A percentile compares a stretch with the other conserved stretches of the same genome.
These are phyloP conservation scores for Suhomyces taliae DNA, from an alignment of 1,139 yeast genomes.

Conservation along the genomic window DNA sequence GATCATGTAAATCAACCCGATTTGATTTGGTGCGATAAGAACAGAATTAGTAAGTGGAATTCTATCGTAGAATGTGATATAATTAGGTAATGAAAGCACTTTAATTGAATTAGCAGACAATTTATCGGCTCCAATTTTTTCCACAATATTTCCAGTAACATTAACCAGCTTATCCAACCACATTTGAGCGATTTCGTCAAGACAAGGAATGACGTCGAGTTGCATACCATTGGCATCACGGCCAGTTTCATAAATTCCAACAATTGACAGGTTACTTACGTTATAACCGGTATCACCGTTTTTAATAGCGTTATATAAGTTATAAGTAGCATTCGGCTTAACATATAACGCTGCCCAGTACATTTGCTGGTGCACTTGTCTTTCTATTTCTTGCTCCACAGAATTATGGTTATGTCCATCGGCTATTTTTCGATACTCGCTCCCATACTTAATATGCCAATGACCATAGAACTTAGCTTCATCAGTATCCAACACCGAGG, in stretches of 20 bases:
- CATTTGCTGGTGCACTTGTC: conserved; percentile 44
- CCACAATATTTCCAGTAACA: conserved; percentile 12
- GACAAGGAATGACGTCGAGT: conserved; percentile 25
- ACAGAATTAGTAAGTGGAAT: conserved; percentile 53
- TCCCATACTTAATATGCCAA: conserved; percentile 21
- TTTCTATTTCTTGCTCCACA: conserved; percentile 29
- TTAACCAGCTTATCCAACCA: conserved; percentile 18
- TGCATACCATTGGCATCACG: conserved; percentile 37
- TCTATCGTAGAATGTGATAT: conserved; percentile 43
- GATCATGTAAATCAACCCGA: conserved; percentile 74
- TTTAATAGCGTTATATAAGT: conserved; percentile 28
- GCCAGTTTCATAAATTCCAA: conserved; percentile 41
- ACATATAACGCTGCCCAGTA: conserved; percentile 48
- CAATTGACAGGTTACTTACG: conserved; percentile 24
- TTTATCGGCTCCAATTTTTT: conserved; percentile 11
- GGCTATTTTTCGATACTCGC: conserved; percentile 19
- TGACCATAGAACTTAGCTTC: conserved; percentile 20
- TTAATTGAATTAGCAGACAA: conserved; percentile 15
- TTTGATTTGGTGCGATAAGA: conserved; percentile 63
- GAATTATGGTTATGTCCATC: conserved; percentile 15
- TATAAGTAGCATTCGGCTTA: conserved; percentile 28
- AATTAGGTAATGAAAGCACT: conserved; percentile 35
- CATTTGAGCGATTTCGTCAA: conserved; percentile 18
- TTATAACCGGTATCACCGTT: conserved; percentile 28
- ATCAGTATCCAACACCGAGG: conserved; percentile 18